These are phyloP conservation scores for Melampsora allii-populina DNA, from an alignment of 1,284 basidiomycete genomes.

Conservation along the genomic window DNA sequence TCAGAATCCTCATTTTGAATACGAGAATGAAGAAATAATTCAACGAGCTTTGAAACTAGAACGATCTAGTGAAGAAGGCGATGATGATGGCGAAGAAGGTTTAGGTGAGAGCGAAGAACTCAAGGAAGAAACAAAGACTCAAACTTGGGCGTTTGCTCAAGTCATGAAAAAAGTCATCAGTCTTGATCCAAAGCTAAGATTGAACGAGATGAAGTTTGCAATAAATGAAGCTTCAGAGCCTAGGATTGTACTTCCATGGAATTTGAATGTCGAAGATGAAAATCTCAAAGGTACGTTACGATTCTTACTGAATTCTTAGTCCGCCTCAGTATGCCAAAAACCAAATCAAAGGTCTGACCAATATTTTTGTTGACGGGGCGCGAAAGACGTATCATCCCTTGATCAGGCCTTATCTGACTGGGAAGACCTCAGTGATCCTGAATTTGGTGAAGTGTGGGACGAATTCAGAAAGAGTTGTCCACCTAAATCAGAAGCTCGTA, in stretches of 20 bases:
- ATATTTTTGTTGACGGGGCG: no score
- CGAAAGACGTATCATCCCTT: no score
- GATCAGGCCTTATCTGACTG: not conserved
- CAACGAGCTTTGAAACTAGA: conserved; percentile 6
- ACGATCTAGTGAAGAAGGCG: not conserved
- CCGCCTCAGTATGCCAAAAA: not conserved
- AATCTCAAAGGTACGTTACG: not conserved
- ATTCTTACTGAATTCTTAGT: no score
- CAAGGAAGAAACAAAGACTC: conserved; percentile 18
- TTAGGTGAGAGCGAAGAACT: not conserved
- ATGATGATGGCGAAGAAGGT: no score
- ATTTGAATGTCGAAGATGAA: not conserved
- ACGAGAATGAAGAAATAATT: conserved; percentile 8
- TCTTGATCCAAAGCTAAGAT: conserved; percentile 13
- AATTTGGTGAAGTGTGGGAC: conserved; percentile 7
- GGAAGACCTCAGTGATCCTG: not conserved
- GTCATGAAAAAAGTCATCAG: conserved; percentile 17
- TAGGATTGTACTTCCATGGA: conserved; percentile 25
- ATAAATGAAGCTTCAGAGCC: conserved; percentile 29
- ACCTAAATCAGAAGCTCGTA: conserved; percentile 23
- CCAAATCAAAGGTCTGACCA: not conserved
- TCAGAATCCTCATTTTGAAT: conserved; percentile 27
- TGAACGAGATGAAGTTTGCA: conserved; percentile 20
- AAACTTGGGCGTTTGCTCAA: conserved; percentile 29
- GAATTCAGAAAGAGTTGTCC: conserved; percentile 18